These are phyloP conservation scores for Colletotrichum coccodes DNA, from an alignment of 2,329 filamentous ascomycete genomes.

Conservation along the genomic window DNA sequence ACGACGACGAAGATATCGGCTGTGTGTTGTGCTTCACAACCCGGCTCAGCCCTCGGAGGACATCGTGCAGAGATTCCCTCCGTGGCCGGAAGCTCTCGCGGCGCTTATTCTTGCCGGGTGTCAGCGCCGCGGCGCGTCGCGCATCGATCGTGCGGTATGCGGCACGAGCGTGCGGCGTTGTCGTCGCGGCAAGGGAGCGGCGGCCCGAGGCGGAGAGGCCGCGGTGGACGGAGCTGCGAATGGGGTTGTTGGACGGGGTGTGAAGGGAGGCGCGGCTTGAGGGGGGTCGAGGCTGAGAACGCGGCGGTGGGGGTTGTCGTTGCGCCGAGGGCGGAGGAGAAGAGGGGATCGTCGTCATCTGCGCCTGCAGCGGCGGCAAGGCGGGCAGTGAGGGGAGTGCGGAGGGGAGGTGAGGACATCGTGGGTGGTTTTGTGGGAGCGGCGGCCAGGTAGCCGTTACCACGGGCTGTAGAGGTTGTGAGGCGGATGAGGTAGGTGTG, in stretches of 20 bases:
- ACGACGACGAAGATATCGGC: slow-evolving; percentile 59
- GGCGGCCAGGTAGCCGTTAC: not conserved
- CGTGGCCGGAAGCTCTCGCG: slow-evolving; percentile 67
- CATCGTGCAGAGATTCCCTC: slow-evolving; percentile 64
- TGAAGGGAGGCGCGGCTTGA: slow-evolving; percentile 19
- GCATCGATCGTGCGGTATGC: slow-evolving; percentile 68
- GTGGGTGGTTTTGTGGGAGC: not conserved
- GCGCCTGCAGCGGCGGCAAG: not conserved
- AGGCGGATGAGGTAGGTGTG: not conserved
- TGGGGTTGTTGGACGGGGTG: slow-evolving; percentile 21
- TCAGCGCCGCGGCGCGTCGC: slow-evolving; percentile 68
- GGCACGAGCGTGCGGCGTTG: slow-evolving; percentile 71
- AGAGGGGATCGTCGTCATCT: slow-evolving; percentile 49
- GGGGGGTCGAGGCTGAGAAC: slow-evolving; percentile 16
- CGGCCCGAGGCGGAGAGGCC: slow-evolving; percentile 56
- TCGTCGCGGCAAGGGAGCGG: slow-evolving; percentile 53
- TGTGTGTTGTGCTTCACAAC: slow-evolving; percentile 61
- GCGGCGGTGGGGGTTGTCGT: slow-evolving; percentile 48
- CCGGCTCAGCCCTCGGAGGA: slow-evolving; percentile 64
- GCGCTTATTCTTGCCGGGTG: slow-evolving; percentile 64
- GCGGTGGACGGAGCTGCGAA: slow-evolving; percentile 39
- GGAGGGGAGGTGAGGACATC: slow-evolving; percentile 19
- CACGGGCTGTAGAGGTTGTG: not conserved
- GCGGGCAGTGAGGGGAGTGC: slow-evolving; percentile 16
- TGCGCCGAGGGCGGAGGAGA: slow-evolving; percentile 49